Evolutionary conservation across 2,329 filamentous ascomycete species (phyloP).

Genomic region (Knoxdaviesia proteae): DNA sequence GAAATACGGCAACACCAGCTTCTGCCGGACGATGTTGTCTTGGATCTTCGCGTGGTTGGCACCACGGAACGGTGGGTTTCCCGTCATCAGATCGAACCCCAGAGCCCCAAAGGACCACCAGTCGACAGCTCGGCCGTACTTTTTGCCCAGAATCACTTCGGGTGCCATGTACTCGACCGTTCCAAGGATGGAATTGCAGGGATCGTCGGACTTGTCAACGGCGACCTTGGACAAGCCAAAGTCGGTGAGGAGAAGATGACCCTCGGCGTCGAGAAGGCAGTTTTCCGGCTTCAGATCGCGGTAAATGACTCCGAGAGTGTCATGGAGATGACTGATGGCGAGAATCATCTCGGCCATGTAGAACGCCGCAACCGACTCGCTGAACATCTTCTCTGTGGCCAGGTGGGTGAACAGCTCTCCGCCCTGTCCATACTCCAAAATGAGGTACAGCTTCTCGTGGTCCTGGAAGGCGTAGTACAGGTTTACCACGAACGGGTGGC

Average conservation of each 20-base stretch:
- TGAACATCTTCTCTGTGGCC: slow-evolving; percentile 84
- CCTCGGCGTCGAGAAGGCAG: slow-evolving; percentile 76
- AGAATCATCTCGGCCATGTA: slow-evolving; percentile 98
- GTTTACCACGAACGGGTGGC: slow-evolving; percentile 95
- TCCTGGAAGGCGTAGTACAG: slow-evolving; percentile 97
- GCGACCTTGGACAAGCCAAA: slow-evolving; percentile 94
- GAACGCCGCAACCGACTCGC: slow-evolving; percentile 73
- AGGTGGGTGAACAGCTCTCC: slow-evolving; percentile 95
- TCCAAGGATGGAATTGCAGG: slow-evolving; percentile 76
- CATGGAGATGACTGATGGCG: slow-evolving; percentile 80
- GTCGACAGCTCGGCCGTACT: slow-evolving; percentile 87
- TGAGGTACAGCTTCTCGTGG: slow-evolving; percentile 89
- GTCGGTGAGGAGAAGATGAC: slow-evolving; percentile 84
- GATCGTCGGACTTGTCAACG: slow-evolving; percentile 39
- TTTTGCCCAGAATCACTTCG: slow-evolving; percentile 70
- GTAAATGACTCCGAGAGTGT: slow-evolving; percentile 83
- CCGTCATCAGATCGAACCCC: slow-evolving; percentile 81
- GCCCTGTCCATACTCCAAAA: slow-evolving; percentile 91
- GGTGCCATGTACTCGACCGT: slow-evolving; percentile 99
- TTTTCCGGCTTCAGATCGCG: slow-evolving; percentile 96
- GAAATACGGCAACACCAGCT: slow-evolving; percentile 75
- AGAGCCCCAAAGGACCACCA: slow-evolving; percentile 97
- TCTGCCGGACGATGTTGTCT: slow-evolving; percentile 87
- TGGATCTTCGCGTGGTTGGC: slow-evolving; percentile 89
- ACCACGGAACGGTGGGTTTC: slow-evolving; percentile 74